phyloP scores from a whole-genome alignment of 2,329 filamentous ascomycete species.

The Aspergillus ochraceoroseus region DNA sequence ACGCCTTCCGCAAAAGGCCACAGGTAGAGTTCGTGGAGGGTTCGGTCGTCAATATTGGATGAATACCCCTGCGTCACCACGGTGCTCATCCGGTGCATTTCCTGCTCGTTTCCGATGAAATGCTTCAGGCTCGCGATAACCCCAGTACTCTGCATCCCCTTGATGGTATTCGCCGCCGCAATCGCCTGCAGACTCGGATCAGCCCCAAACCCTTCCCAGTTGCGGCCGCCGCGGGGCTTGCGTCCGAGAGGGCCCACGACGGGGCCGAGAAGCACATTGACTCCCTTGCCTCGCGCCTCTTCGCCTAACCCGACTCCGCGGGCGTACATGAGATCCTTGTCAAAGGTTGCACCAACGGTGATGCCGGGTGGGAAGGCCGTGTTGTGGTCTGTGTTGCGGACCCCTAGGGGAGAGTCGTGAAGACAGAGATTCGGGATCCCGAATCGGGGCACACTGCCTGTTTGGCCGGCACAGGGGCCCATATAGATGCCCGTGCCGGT shows the following conservation, averaged over 20 bases:
- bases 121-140: constrained; percentile 58
- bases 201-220: constrained; percentile 69
- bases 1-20: constrained; percentile 52
- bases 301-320: constrained; percentile 64
- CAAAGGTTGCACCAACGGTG: constrained; percentile 68
- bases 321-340: constrained; percentile 65
- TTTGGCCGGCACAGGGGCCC: constrained; percentile 72
- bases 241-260: constrained; percentile 66
- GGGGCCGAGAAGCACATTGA: constrained; percentile 66
- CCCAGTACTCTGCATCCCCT: constrained; percentile 54
- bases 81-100: constrained; percentile 48
- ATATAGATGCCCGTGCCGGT: constrained; percentile 67
- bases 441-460: constrained; percentile 64
- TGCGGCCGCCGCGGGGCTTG: constrained; percentile 67
- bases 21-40: constrained; percentile 44
- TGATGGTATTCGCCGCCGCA: constrained; percentile 50
- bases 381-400: constrained; percentile 67
- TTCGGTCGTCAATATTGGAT: constrained; percentile 50
- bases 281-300: constrained; percentile 68
- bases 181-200: constrained; percentile 62
- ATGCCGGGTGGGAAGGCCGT: constrained; percentile 78
- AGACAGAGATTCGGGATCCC: constrained; percentile 68
- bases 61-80: constrained; percentile 39
- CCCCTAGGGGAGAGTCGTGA: constrained; percentile 66
- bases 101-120: constrained; percentile 49